Percentiles rank a stretch among this genome's conserved stretches.
phyloP scores from a whole-genome alignment of 768 basidiomycete species.

The Suillus americanus region DNA sequence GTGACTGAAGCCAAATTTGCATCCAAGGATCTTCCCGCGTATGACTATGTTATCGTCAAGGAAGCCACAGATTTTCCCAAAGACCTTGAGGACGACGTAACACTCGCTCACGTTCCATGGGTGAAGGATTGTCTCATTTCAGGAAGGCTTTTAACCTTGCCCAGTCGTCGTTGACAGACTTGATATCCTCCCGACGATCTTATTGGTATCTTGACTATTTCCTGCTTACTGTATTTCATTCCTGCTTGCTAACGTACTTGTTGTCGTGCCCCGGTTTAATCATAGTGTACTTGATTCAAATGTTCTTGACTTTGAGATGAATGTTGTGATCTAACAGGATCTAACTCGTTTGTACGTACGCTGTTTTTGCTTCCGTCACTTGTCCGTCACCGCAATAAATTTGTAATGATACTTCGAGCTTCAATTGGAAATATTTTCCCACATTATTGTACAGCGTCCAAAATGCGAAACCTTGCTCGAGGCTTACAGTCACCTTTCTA shows the following conservation, averaged over 20 bases:
- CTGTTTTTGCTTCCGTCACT: background rate
- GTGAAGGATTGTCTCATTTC: constrained; percentile 77
- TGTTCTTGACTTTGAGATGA: background rate
- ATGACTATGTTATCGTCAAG: constrained; percentile 65
- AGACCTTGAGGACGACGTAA: constrained; percentile 28
- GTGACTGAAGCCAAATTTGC: constrained; percentile 49
- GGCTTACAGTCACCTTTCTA: constrained; percentile 8
- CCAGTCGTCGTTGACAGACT: constrained; percentile 3
- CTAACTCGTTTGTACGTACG: background rate
- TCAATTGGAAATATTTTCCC: constrained; percentile 22
- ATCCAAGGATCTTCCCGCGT: constrained; percentile 33
- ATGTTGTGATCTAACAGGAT: background rate
- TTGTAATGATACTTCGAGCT: background rate
- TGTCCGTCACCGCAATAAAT: background rate
- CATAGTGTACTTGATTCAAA: constrained; percentile 9
- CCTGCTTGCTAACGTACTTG: constrained; percentile 7
- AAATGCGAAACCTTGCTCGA: background rate
- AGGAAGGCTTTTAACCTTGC: constrained; percentile 45
- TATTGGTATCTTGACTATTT: constrained; percentile 6
- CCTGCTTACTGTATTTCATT: background rate
- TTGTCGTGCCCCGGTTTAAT: constrained; percentile 10
- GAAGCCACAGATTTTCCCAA: constrained; percentile 38
- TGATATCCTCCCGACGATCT: background rate
- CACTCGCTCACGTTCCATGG: constrained; percentile 61
- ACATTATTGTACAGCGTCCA: background rate